Percentiles rank a stretch among this genome's conserved stretches.
Conservation (phyloP, 164 flowering plant genomes). For the Brasenia schreberi region DNA sequence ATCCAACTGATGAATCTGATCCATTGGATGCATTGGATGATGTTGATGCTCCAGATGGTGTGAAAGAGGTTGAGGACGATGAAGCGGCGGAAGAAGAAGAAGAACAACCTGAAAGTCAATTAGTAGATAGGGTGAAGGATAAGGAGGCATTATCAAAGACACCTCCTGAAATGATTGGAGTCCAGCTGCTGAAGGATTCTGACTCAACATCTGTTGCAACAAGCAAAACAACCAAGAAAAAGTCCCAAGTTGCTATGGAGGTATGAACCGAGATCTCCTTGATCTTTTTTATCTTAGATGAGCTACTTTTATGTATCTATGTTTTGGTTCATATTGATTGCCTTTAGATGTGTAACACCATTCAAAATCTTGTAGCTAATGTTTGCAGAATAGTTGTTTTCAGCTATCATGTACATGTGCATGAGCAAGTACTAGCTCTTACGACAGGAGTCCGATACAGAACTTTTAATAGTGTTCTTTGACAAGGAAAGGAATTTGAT, state of each 20-base stretch:
- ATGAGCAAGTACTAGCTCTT: no score
- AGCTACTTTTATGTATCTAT: no score
- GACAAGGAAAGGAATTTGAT: no score
- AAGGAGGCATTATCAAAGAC: conserved; percentile 58
- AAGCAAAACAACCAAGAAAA: conserved; percentile 49
- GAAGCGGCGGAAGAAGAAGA: conserved; percentile 19
- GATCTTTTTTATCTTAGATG: no score
- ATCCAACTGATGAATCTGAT: conserved; percentile 25
- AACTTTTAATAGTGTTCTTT: no score
- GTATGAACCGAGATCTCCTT: conserved; percentile 15
- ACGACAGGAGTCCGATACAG: no score
- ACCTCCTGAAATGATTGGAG: conserved; percentile 95
- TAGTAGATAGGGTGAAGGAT: conserved; percentile 38
- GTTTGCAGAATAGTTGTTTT: neutral
- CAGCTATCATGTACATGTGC: no score
- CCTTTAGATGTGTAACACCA: no score
- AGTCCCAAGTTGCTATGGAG: conserved; percentile 36
- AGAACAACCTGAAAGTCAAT: conserved; percentile 29
- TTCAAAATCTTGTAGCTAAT: neutral
- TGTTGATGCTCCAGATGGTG: conserved; percentile 31
- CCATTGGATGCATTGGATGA: conserved; percentile 29
- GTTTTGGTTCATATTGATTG: no score
- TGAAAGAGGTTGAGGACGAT: conserved; percentile 46
- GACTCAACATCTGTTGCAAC: conserved; percentile 38
- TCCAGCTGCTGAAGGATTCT: conserved; percentile 70